phyloP scores from a whole-genome alignment of 2,329 filamentous ascomycete species.

The Biscogniauxia sp. region DNA sequence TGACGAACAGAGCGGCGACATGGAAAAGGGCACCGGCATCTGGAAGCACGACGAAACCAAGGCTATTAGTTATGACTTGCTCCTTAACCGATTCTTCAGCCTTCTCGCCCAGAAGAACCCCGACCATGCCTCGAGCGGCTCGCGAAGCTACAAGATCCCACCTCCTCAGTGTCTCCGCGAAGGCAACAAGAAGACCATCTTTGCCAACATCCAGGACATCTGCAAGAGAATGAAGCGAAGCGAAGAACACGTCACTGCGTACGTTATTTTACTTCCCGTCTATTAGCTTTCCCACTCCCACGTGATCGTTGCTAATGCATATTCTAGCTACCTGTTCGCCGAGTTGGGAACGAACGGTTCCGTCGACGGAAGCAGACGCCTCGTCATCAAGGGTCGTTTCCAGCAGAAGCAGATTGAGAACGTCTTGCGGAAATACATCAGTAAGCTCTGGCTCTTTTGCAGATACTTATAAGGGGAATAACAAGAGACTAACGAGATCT shows the following conservation, averaged over 20 bases:
- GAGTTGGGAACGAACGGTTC: slow-evolving; percentile 97
- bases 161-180: slow-evolving; percentile 98
- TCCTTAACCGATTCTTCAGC: slow-evolving; percentile 90
- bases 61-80: slow-evolving; percentile 77
- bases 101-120: slow-evolving; percentile 95
- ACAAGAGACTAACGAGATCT: slow-evolving; percentile 29
- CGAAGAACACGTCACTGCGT: slow-evolving; percentile 91
- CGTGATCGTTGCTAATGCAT: background rate
- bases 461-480: no score
- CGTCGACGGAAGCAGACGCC: slow-evolving; percentile 84
- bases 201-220: slow-evolving; percentile 98
- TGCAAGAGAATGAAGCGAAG: slow-evolving; percentile 99
- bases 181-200: slow-evolving; percentile 99
- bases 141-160: slow-evolving; percentile 98
- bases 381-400: slow-evolving; percentile 99
- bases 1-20: slow-evolving; percentile 65
- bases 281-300: background rate
- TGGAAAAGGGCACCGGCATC: slow-evolving; percentile 84
- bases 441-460: slow-evolving; percentile 47
- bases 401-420: slow-evolving; percentile 99
- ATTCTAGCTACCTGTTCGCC: slow-evolving; percentile 57
- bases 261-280: background rate
- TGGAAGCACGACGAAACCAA: slow-evolving; percentile 80
- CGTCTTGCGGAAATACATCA: slow-evolving; percentile 91
- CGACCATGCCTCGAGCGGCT: slow-evolving; percentile 83